phyloP scores from a whole-genome alignment of 1,139 yeast species.

The Groenewaldozyma auringiensis region DNA sequence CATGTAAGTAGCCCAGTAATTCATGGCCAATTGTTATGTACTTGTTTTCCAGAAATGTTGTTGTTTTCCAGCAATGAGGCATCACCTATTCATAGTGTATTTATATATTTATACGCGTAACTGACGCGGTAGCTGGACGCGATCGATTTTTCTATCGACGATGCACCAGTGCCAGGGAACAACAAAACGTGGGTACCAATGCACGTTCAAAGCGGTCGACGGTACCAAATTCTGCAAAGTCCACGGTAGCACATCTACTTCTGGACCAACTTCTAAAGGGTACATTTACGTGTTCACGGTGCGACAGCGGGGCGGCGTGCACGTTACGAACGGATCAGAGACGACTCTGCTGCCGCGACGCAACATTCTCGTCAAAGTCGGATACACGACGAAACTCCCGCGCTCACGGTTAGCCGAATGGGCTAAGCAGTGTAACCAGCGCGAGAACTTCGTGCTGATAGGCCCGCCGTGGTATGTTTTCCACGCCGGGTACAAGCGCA shows the following conservation, averaged over 20 bases:
- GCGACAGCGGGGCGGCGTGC: constrained; percentile 4
- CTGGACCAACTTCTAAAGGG: constrained; percentile 12
- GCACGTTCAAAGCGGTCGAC: neutral
- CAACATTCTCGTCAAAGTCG: constrained; percentile 25
- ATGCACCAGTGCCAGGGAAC: neutral
- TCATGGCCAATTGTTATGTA: neutral
- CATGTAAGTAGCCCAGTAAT: neutral
- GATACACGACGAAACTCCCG: constrained; percentile 26
- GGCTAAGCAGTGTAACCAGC: constrained; percentile 25
- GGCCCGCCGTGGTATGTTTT: constrained; percentile 6
- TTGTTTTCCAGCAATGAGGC: too few relatives aligned
- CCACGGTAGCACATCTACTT: neutral
- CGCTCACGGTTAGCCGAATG: constrained; percentile 23
- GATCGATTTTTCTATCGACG: neutral
- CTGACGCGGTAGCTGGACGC: neutral
- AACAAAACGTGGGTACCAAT: constrained; percentile 1
- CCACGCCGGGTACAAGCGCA: constrained; percentile 5
- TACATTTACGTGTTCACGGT: constrained; percentile 26
- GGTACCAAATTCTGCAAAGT: neutral
- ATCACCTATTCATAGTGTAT: constrained; percentile 2
- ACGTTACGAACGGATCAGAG: neutral
- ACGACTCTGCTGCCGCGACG: constrained; percentile 1
- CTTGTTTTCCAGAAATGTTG: too few relatives aligned
- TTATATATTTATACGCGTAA: neutral
- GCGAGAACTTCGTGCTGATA: constrained; percentile 14